A percentile compares a stretch with the other conserved stretches of the same genome.
Conservation (phyloP, 192 early-diverging fungal species). For the Entomortierella lignicola region DNA sequence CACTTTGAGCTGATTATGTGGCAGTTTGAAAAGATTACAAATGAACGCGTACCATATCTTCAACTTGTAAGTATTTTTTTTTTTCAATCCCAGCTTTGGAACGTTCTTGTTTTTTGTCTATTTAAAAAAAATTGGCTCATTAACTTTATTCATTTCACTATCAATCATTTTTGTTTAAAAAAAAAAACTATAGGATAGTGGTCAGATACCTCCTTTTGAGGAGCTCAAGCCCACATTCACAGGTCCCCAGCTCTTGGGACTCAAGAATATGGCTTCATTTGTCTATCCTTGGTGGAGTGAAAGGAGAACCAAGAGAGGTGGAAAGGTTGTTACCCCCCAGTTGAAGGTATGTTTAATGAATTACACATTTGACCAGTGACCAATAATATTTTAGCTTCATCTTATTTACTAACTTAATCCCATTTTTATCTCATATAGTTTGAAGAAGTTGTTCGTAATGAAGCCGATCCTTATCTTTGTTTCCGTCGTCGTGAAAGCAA, state of each 20-base stretch:
- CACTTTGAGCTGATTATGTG: constrained; percentile 85
- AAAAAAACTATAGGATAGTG: constrained; percentile 55
- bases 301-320: constrained; percentile 35
- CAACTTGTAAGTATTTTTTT: constrained; percentile 44
- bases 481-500: constrained; percentile 96
- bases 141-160: too few relatives aligned
- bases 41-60: constrained; percentile 64
- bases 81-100: too few relatives aligned
- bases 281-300: constrained; percentile 54
- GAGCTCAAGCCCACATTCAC: constrained; percentile 56
- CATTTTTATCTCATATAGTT: constrained; percentile 49
- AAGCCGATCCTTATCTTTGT: constrained; percentile 94
- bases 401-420: too few relatives aligned
- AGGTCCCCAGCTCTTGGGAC: constrained; percentile 39
- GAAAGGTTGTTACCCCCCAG: constrained; percentile 67
- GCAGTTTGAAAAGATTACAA: constrained; percentile 76
- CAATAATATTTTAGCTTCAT: neutral
- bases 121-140: too few relatives aligned
- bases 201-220: constrained; percentile 48
- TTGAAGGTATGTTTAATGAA: constrained; percentile 55
- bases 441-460: constrained; percentile 75
- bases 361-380: neutral
- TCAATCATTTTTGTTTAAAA: too few relatives aligned
- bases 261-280: constrained; percentile 26
- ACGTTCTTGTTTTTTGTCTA: too few relatives aligned